These are phyloP conservation scores for Chytridiales sp. DNA, from an alignment of 371 early-diverging fungal genomes.

Conservation along the genomic window DNA sequence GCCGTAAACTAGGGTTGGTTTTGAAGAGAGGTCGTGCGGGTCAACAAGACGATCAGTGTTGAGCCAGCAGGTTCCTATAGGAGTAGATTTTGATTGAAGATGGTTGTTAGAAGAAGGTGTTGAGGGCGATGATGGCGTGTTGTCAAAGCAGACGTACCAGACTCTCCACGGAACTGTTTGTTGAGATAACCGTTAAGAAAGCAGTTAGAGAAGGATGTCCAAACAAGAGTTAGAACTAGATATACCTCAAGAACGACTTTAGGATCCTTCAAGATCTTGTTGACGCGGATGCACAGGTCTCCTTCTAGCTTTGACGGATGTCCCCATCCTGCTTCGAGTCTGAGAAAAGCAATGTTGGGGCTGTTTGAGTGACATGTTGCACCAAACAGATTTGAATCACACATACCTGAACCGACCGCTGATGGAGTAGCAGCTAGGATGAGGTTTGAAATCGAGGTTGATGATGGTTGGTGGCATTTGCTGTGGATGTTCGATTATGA, in stretches of 20 bases:
- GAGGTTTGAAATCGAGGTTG: no score
- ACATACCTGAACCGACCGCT: no score
- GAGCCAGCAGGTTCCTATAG: slow-evolving; percentile 4
- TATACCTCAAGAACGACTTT: slow-evolving; percentile 9
- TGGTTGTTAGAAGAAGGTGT: not conserved
- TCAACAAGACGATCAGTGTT: not conserved
- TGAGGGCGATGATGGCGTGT: not conserved
- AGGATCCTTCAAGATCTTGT: slow-evolving; percentile 5
- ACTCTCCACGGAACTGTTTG: slow-evolving; percentile 5
- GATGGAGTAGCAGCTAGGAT: no score
- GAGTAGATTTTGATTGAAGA: not conserved
- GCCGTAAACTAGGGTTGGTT: not conserved
- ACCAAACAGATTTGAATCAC: no score
- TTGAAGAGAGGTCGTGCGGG: not conserved
- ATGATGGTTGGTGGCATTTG: no score
- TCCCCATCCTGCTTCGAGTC: slow-evolving; percentile 12
- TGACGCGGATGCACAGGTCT: not conserved
- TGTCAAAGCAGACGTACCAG: not conserved
- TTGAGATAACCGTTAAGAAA: not conserved
- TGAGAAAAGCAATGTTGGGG: no score
- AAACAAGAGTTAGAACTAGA: not conserved
- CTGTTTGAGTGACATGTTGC: no score
- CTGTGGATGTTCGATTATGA: no score
- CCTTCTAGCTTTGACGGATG: not conserved
- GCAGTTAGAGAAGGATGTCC: not conserved